Evolutionary conservation across 805 yeast species (phyloP), one percentile per base, ranked within the genome.

Genomic region (Lachancea meyersii): DNA sequence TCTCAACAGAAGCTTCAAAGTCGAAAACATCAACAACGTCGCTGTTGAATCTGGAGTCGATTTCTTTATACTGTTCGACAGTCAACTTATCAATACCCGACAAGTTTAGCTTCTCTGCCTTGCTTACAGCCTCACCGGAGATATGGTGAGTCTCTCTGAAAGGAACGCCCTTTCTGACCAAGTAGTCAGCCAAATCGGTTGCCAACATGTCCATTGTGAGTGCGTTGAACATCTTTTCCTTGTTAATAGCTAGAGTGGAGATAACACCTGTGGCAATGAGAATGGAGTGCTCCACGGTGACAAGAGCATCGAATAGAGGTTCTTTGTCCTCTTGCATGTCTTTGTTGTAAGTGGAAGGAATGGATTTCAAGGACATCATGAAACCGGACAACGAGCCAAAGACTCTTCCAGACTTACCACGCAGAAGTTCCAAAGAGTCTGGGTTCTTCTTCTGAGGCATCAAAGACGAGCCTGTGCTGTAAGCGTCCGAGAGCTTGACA

Each of bases 361-460:
- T 86, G n/a, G 95, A 88, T 68, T 93, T 93, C 57, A 87, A 73
- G 19, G 95, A 80, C 96, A 93, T 93, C 76, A 93, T 74, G 71
- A 93, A 93, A 1, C 99, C 99, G 20, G 95, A 79, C 47, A 93
- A 71, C 21, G 89, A 81, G 63, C 99, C 99, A 58, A 93, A 89
- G 5, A 87, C 96, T 65, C 99, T 82, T 42, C 99, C 99, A 9
- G 94, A 81, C 69, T 93, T 93, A 46, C 99, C 99, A 67, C 99
- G 79, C 60, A 94, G 75, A 49, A 93, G 75, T 70, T 93, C 99
- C 53, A 93, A 72, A 22, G 96, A 86, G 65, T 93, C 99, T 3
- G 98, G 96, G 69, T 93, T 93, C 68, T 93, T 93, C 80, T 93
- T 93, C 68, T 93, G 98, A 19, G 99, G 99, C 99, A 93, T 93